Evolutionary conservation across 169 alveolate species (phyloP).

Genomic region (Theileria orientalis): DNA sequence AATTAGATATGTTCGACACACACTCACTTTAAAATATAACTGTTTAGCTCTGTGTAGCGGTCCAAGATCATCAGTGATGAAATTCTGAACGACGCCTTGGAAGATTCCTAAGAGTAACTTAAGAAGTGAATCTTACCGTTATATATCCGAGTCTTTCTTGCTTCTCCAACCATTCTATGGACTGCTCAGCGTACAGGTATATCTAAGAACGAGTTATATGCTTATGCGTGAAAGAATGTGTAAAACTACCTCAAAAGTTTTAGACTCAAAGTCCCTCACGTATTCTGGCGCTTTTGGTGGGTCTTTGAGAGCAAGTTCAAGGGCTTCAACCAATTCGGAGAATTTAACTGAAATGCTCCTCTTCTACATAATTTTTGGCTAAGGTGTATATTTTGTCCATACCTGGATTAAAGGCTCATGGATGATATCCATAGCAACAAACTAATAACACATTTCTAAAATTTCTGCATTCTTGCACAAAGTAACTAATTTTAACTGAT

Average conservation of each 20-base stretch:
- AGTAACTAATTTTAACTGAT: neutral
- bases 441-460: slow-evolving; percentile 5
- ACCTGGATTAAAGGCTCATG: slow-evolving; percentile 13
- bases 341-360: slow-evolving; percentile 3
- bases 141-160: slow-evolving; percentile 22
- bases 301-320: slow-evolving; percentile 22
- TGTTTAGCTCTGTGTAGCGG: slow-evolving; percentile 32
- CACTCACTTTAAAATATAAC: slow-evolving; percentile 32
- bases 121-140: slow-evolving; percentile 11
- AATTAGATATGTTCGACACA: neutral
- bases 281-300: slow-evolving; percentile 25
- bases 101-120: slow-evolving; percentile 14
- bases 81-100: slow-evolving; percentile 22
- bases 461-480: neutral
- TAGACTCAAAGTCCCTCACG: slow-evolving; percentile 34
- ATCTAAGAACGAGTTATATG: slow-evolving; percentile 8
- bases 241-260: slow-evolving; percentile 32
- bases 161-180: slow-evolving; percentile 25
- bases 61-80: slow-evolving; percentile 26
- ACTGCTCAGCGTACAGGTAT: slow-evolving; percentile 41
- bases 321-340: slow-evolving; percentile 9
- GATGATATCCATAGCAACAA: slow-evolving; percentile 3
- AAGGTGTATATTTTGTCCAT: neutral
- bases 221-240: neutral
- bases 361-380: slow-evolving; percentile 12